Evolutionary conservation across 768 basidiomycete species (phyloP), one percentile per base, ranked within the genome.

Genomic region (Naematelia encephala): DNA sequence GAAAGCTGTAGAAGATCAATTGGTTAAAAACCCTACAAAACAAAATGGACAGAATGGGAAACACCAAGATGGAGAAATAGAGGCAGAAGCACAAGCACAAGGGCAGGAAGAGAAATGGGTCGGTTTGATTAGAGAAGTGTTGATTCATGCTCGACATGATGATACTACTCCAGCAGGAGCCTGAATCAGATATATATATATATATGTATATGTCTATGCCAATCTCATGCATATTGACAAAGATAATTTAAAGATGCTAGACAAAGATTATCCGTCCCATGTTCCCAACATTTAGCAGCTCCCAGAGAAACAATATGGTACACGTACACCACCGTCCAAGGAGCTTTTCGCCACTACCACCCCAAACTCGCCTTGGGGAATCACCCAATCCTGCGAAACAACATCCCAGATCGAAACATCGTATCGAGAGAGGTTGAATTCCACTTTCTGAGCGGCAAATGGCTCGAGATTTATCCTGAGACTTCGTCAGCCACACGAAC

Each of bases 51-150:
- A n/a, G n/a, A n/a, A n/a, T n/a, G n/a, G n/a, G n/a, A n/a, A n/a
- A n/a, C n/a, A n/a, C n/a, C n/a, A n/a, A n/a, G n/a, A n/a, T n/a
- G n/a, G n/a, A n/a, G n/a, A n/a, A n/a, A n/a, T n/a, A n/a, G n/a
- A n/a, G n/a, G n/a, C n/a, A 23, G 77, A 77, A 25, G 83, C 84
- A 48, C 64, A 60, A 26, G 66, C 8, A 39, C 8, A 56, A 4
- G 59, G 56, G 21, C 71, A 48, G 69, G 86, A 83, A 5, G 75
- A 68, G 25, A 86, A 87, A 77, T 91, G 87, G 65, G 80, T 87
- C 47, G 77, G 79, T 49, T 79, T 92, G 46, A 88, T 89, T 10
- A 81, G 85, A 46, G 81, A 78, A 50, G 89, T 94, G 25, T 69
- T 94, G 52, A 76, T 73, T 47, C 80, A 82, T 73, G 79, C 79